phyloP scores from a whole-genome alignment of 2,329 filamentous ascomycete genomes.

The Neofusicoccum sp. region DNA sequence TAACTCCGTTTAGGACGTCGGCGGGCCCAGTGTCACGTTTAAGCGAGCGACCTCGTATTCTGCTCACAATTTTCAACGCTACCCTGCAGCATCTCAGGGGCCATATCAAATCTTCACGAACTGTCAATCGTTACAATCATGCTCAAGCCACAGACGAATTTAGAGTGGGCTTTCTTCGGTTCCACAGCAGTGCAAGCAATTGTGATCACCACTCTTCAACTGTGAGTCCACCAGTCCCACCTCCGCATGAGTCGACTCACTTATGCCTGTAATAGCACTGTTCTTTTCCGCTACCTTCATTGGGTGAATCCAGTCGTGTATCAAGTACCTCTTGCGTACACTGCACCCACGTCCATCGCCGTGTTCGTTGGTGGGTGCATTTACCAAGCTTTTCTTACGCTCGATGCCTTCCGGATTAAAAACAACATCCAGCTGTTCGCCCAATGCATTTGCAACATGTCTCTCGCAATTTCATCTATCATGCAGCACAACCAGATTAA shows the following conservation, averaged over 20 bases:
- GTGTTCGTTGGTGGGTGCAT: slow-evolving; percentile 22
- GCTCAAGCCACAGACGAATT: not conserved
- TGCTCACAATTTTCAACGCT: not conserved
- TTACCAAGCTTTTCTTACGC: slow-evolving; percentile 24
- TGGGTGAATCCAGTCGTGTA: not conserved
- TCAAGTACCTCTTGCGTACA: slow-evolving; percentile 1
- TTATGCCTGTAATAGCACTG: not conserved
- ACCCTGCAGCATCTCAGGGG: not conserved
- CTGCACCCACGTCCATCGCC: not conserved
- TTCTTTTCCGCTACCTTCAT: not conserved
- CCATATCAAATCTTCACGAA: not conserved
- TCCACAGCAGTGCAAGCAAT: not conserved
- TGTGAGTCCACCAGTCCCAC: not conserved
- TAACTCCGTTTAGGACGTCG: no score
- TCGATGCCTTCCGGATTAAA: slow-evolving; percentile 27
- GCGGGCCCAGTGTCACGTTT: not conserved
- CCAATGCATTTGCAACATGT: slow-evolving; percentile 24
- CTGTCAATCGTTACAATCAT: not conserved
- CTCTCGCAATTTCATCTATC: slow-evolving; percentile 22
- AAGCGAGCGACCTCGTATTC: not conserved
- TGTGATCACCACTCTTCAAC: not conserved
- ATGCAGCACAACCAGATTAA: slow-evolving; percentile 24
- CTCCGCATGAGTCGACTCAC: no score
- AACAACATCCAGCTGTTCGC: slow-evolving; percentile 28
- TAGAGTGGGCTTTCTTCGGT: not conserved